Evolutionary conservation across 2,329 filamentous ascomycete species (phyloP), one percentile per base, ranked within the genome.

Genomic region (Thermoascus crustaceus): DNA sequence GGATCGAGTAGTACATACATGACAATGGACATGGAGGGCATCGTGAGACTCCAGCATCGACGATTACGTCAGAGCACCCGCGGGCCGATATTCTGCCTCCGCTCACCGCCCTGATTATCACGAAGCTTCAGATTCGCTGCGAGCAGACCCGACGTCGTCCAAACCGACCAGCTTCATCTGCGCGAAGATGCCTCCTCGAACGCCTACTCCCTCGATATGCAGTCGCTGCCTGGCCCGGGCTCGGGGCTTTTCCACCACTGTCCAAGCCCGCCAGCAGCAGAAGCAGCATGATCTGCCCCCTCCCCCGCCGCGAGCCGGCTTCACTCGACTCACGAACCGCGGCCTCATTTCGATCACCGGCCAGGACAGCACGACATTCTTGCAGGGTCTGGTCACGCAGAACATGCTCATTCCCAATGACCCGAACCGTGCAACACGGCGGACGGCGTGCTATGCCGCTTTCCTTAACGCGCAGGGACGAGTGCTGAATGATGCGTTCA

Each of bases 401-500:
- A 82, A 80, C 43, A 73, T 86, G 43, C 59, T 75, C 34, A 61
- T 72, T 0, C 51, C 51, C 9, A 60, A 58, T 30, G 56, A 65
- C 5, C 53, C 59, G 44, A 64, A 40, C 53, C 61, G 41, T 41
- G 52, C 44, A 25, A 45, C 52, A 35, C 51, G 48, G 35, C 52
- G 42, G 3, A 61, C 66, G 1, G 80, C 78, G 3, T 79, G 82
- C 57, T 96, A 94, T 61, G 73, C 82, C 5, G 85, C 80, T 0
- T 94, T 98, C 52, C 70, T 98, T 26, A 94, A 83, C 47, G 85
- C 89, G 5, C 76, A 78, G 41, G 91, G 91, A 26, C 76, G 88
- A 38, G 74, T 98, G 7, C 67, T 95, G 27, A 76, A 89, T 65
- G 91, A 98, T 63, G 82, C 87, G 34, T 94, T 96, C 60, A 71